Conservation (phyloP, 805 yeast genomes). For the Metschnikowia lochheadii region DNA sequence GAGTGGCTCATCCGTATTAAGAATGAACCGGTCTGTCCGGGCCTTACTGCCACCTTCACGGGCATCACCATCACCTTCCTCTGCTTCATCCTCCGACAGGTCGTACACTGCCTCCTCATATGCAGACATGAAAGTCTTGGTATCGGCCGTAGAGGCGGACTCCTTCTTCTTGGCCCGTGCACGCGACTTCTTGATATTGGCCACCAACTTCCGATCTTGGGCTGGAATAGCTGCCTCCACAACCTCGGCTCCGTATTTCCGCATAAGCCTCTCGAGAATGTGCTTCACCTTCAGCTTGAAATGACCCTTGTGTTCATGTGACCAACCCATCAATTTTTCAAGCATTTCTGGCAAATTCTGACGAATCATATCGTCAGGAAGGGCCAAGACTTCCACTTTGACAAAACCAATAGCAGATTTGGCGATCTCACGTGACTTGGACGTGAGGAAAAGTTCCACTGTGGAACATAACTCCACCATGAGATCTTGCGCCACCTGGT, state of each 20-base stretch:
- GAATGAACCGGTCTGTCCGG: constrained; percentile 57
- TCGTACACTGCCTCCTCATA: constrained; percentile 90
- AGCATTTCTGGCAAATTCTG: constrained; percentile 64
- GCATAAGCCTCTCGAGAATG: constrained; percentile 81
- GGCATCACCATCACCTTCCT: constrained; percentile 49
- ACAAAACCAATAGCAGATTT: constrained; percentile 92
- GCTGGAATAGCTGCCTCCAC: constrained; percentile 85
- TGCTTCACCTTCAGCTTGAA: constrained; percentile 92
- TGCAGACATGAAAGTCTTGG: constrained; percentile 71
- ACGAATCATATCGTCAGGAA: constrained; percentile 73
- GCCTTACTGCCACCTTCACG: constrained; percentile 22
- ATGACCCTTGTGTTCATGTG: constrained; percentile 93
- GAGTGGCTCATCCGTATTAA: constrained; percentile 76
- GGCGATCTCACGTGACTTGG: constrained; percentile 89
- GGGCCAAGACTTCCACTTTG: constrained; percentile 77
- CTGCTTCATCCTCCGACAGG: constrained; percentile 49
- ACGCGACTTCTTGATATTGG: constrained; percentile 80
- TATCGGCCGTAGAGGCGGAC: constrained; percentile 37
- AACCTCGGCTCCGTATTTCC: constrained; percentile 87
- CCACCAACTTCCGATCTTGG: constrained; percentile 76
- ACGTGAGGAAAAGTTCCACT: constrained; percentile 83
- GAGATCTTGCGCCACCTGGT: constrained; percentile 53
- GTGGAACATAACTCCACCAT: constrained; percentile 77
- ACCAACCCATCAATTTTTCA: constrained; percentile 79
- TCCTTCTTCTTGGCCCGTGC: constrained; percentile 79